Conservation (phyloP, 768 basidiomycete species). For the Serendipita sp. region DNA sequence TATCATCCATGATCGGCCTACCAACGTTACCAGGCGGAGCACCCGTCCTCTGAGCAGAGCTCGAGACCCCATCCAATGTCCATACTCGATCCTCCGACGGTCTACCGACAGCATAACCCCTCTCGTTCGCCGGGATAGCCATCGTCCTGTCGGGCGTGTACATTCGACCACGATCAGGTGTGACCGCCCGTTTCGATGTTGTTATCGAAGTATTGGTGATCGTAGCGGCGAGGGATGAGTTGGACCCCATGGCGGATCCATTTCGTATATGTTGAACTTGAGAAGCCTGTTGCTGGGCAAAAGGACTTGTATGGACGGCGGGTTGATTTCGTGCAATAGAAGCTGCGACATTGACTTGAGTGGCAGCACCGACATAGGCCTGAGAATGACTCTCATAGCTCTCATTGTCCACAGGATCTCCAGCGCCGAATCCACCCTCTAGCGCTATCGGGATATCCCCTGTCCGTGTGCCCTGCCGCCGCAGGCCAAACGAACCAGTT, state of each 20-base stretch:
- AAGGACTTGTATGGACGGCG: neutral
- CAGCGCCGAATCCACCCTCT: neutral
- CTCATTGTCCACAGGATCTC: neutral
- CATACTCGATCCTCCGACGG: neutral
- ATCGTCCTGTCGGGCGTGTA: neutral
- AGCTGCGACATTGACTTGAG: neutral
- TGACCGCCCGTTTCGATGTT: neutral
- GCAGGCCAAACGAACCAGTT: neutral
- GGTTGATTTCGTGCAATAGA: neutral
- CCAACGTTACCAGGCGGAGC: neutral
- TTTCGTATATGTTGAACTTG: neutral
- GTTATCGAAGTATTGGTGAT: neutral
- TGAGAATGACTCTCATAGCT: conserved; percentile 1
- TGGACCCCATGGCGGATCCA: neutral
- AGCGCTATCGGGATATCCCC: conserved; percentile 1
- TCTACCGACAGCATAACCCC: neutral
- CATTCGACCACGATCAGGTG: neutral
- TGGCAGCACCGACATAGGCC: neutral
- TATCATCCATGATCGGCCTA: neutral
- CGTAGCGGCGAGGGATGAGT: neutral
- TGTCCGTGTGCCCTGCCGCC: neutral
- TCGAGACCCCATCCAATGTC: neutral
- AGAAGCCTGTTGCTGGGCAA: neutral
- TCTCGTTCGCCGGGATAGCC: neutral
- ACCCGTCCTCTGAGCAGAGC: neutral